Evolutionary conservation across 2,329 filamentous ascomycete species (phyloP).

Genomic region (Xylariaceae sp.): DNA sequence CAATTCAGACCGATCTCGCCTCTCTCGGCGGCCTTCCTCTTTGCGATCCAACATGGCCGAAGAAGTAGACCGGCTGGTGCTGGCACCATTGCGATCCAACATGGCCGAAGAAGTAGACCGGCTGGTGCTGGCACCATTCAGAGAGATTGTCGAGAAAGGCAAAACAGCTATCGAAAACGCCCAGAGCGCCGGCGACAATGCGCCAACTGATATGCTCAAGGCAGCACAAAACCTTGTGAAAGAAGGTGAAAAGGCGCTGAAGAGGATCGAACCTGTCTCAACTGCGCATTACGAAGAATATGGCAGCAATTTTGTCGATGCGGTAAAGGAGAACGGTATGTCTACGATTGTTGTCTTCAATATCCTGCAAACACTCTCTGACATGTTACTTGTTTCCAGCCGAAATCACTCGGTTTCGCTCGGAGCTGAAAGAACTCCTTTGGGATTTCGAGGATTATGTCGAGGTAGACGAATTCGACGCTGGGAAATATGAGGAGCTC

Average conservation of each 20-base stretch:
- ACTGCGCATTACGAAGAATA: conserved; percentile 48
- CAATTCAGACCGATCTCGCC: background rate
- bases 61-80: conserved; percentile 41
- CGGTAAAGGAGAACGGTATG: conserved; percentile 54
- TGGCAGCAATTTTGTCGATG: conserved; percentile 47
- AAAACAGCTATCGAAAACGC: conserved; percentile 47
- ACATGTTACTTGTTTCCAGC: conserved; percentile 33
- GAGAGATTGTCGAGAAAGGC: conserved; percentile 52
- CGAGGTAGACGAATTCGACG: conserved; percentile 50
- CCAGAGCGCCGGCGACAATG: conserved; percentile 35
- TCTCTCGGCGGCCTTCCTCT: background rate
- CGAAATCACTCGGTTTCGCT: conserved; percentile 48
- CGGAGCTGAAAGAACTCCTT: conserved; percentile 47
- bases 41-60: conserved; percentile 26
- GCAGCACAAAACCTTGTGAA: conserved; percentile 47
- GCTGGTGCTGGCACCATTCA: conserved; percentile 51
- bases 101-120: conserved; percentile 35
- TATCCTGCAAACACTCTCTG: conserved; percentile 5
- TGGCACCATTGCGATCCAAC: conserved; percentile 42
- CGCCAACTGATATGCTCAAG: conserved; percentile 44
- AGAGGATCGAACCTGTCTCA: conserved; percentile 51
- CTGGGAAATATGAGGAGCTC: conserved; percentile 47
- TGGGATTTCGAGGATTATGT: conserved; percentile 59
- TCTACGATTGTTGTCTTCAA: conserved; percentile 1
- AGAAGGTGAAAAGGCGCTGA: conserved; percentile 49